Base-by-base conservation (phyloP, 169 alveolate species). In the Cryptosporidium bovis region DNA sequence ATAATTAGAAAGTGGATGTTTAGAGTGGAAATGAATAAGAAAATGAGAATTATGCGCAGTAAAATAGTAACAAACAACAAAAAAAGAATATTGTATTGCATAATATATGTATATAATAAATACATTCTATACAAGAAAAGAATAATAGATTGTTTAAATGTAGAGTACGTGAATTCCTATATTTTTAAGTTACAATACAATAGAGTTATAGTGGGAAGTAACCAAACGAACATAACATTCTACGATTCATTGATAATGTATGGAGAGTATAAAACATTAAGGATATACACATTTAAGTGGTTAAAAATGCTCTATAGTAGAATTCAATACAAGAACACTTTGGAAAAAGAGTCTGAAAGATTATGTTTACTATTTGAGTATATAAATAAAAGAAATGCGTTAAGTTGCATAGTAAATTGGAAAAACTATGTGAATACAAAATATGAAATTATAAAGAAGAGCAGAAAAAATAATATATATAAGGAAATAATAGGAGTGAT, bases 151-250 rank as follows among this genome's bases (percentile, higher is more conserved):
- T 18, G 18, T 10, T 55, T 77, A 34, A n/a, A 34, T 10, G 20
- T 40, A 24, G 85, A 77, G 27, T 77, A 40, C 34, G 8, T 77
- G 16, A 77, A 77, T 13, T 58, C 69, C 0, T 34, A 31, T 18
- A 13, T 77, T 20, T 77, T 77, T 36, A 62, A 62, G n/a, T 5
- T 77, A 8, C 85, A 62, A 24, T 77, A 77, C 36, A 60, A 46
- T 15, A 18, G 85, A 36, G 71, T 77, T 2, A 29, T 77, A 20
- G 27, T 24, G 31, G 40, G 18, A 44, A n/a, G 56, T 1, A 16
- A 12, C 36, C 69, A 62, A 36, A 15, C 16, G 15, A 48, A 18
- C 10, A 60, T 77, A n/a, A 77, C 85, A 12, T 58, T 77, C 8
- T 20, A 77, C 16, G 34, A 44, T 4, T 40, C 71, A 0, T 13